Base-by-base conservation (phyloP, 441 rosid genomes). In the Erodium texanum region DNA sequence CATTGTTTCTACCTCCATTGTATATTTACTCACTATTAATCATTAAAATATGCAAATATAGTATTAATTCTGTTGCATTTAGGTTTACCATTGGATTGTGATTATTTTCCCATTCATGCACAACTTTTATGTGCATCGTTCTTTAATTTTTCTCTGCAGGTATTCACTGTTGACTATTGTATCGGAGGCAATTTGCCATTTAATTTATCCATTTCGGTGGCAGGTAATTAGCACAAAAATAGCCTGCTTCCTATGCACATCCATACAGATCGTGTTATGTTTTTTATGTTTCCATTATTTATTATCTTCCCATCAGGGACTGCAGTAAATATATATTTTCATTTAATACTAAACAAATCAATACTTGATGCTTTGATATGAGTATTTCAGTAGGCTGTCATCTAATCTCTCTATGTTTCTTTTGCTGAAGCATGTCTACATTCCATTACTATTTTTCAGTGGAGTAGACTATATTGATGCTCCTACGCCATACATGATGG, bases 391-490 rank as follows among this genome's bases (percentile, higher is more conserved):
- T 32, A 20, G 19, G 58, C 74, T 65, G 64, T 76, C 73, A 75
- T 80, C 85, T 89, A 77, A 81, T 84, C 67, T 67, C 77, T 81
- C 73, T 69, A 76, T 85, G 78, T 75, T 92, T 86, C 78, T 82
- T 82, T 78, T 82, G 79, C 83, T 86, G 93, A 84, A 92, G 99
- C 99, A 95, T 78, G 99, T 95, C 87, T 89, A 95, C 95, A 95
- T 95, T 87, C 98, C 99, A 64, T 90, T 89, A 75, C 95, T 95
- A 77, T 95, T 95, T 90, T 95, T 90, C 89, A 92, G 92, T 90
- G 99, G 98, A 89, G 99, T 90, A 20, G 98, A 95, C 88, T 87
- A 95, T 77, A 86, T 95, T 80, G 98, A 95, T 75, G 98, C 98
- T 72, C 99, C 98, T 65, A 92, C 96, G 45, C 99, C 99, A 59